Evolutionary conservation across 2,329 filamentous ascomycete genomes (phyloP), one percentile per base, ranked within the genome.

Genomic region (Plectosphaerella sp.): DNA sequence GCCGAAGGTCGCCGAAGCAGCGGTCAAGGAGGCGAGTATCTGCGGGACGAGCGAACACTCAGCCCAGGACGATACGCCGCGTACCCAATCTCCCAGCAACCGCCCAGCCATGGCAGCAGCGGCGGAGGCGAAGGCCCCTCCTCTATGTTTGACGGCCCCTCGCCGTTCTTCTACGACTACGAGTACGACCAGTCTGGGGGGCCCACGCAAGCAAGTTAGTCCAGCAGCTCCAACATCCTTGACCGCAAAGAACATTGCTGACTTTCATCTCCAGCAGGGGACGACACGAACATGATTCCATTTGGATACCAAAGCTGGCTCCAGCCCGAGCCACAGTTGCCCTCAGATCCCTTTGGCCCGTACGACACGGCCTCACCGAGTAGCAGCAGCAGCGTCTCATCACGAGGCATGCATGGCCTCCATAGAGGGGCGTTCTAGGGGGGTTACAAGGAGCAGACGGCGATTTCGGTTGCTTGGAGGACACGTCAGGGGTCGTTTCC

Each of bases 1-100:
- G 67, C 67, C 8, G 69, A 74, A 53, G 75, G 73, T 58, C 68
- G 69, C 33, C 71, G 71, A 9, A 72, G 72, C 53, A 74, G 72
- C 58, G 66, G 68, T 9, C 64, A 64, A 15, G 50, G 54, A 4
- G 69, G 62, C 50, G 73, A 67, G 48, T 67, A 67, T 49, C 54
- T 61, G 33, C 65, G 61, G 45, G 72, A 70, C 45, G 72, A 73
- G 24, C 54, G 57, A 18, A 65, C 66, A 50, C 53, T 60, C 20
- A 62, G 57, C 15, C 57, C 64, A 4, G 70, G 35, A 20, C 36
- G 20, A 39, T 41, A 41, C 36, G 49, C 49, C 22, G n/a, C 28
- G 24, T 28, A 48, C 16, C 18, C 46, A 12, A 49, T 36, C 20
- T 57, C 57, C 33, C 52, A 47, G 12, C 69, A 68, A 37, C 55